Evolutionary conservation across 805 yeast species (phyloP).

Genomic region (Candida tammaniensis): DNA sequence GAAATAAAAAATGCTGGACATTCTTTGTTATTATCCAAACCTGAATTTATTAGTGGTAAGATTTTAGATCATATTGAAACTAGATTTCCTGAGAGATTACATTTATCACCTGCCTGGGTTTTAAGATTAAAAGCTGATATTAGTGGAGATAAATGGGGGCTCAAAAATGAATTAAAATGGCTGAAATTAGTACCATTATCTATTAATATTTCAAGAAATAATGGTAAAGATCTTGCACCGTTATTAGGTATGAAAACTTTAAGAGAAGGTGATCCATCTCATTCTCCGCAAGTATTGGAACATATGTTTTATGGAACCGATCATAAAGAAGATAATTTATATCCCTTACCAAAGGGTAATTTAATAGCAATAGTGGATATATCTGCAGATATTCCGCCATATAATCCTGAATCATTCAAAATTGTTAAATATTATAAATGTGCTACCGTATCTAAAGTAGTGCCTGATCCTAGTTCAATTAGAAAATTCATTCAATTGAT

Average conservation of each 20-base stretch:
- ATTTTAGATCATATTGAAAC: constrained; percentile 55
- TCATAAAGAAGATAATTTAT: neutral
- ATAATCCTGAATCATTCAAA: constrained; percentile 55
- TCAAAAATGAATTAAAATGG: constrained; percentile 77
- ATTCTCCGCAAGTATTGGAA: constrained; percentile 60
- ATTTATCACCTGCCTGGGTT: constrained; percentile 71
- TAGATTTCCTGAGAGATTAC: constrained; percentile 44
- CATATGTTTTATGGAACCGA: constrained; percentile 28
- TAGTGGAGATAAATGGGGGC: constrained; percentile 74
- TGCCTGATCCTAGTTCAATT: constrained; percentile 62
- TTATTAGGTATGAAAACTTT: constrained; percentile 74
- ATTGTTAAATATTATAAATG: constrained; percentile 62
- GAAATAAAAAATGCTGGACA: constrained; percentile 58
- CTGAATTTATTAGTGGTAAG: constrained; percentile 61
- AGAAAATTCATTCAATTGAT: constrained; percentile 53
- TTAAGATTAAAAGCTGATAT: constrained; percentile 58
- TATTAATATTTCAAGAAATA: constrained; percentile 32
- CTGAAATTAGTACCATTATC: constrained; percentile 52
- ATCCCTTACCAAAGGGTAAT: constrained; percentile 23
- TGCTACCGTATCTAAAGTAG: constrained; percentile 76
- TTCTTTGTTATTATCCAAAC: constrained; percentile 59
- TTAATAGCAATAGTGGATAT: constrained; percentile 65
- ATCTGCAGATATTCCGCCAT: constrained; percentile 68
- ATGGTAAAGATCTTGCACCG: constrained; percentile 37
- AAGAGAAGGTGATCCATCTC: constrained; percentile 58